These are phyloP conservation scores for Nothopassalora personata DNA, from an alignment of 2,329 filamentous ascomycete species.

Conservation along the genomic window DNA sequence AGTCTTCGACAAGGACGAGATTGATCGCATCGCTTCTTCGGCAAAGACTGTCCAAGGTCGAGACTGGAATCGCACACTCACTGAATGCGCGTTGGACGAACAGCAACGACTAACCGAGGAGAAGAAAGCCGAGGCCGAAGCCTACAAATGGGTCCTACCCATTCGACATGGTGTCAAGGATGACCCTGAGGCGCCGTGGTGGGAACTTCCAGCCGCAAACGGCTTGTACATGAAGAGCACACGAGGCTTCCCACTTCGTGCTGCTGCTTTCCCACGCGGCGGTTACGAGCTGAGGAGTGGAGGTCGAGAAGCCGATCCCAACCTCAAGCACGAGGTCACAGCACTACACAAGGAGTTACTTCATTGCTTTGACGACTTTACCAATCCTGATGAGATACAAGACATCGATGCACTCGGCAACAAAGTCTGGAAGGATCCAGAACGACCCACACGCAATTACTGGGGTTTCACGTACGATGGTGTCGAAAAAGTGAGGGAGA, in stretches of 20 bases:
- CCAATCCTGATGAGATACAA: slow-evolving; percentile 24
- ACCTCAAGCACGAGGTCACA: slow-evolving; percentile 20
- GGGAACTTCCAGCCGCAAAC: slow-evolving; percentile 31
- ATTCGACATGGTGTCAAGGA: slow-evolving; percentile 23
- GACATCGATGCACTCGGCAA: slow-evolving; percentile 32
- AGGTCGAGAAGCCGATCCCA: slow-evolving; percentile 18
- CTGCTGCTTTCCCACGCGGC: slow-evolving; percentile 23
- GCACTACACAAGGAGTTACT: slow-evolving; percentile 24
- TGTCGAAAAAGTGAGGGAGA: slow-evolving; percentile 21
- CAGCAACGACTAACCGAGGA: slow-evolving; percentile 6
- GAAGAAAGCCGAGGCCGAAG: slow-evolving; percentile 5
- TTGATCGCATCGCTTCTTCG: not conserved
- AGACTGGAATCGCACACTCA: slow-evolving; percentile 1
- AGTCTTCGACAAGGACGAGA: not conserved
- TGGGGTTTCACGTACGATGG: slow-evolving; percentile 27
- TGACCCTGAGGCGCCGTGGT: slow-evolving; percentile 27
- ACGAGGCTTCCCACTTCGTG: slow-evolving; percentile 26
- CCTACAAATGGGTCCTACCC: slow-evolving; percentile 19
- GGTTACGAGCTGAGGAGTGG: slow-evolving; percentile 24
- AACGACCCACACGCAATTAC: slow-evolving; percentile 29
- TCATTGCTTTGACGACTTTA: slow-evolving; percentile 25
- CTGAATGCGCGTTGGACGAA: not conserved
- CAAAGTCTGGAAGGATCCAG: slow-evolving; percentile 28
- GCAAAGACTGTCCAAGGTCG: not conserved
- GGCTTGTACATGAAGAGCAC: slow-evolving; percentile 27